Percentiles rank a stretch among this genome's conserved stretches.
Conservation (phyloP, 192 early-diverging fungal species). For the Podila clonocystis region DNA sequence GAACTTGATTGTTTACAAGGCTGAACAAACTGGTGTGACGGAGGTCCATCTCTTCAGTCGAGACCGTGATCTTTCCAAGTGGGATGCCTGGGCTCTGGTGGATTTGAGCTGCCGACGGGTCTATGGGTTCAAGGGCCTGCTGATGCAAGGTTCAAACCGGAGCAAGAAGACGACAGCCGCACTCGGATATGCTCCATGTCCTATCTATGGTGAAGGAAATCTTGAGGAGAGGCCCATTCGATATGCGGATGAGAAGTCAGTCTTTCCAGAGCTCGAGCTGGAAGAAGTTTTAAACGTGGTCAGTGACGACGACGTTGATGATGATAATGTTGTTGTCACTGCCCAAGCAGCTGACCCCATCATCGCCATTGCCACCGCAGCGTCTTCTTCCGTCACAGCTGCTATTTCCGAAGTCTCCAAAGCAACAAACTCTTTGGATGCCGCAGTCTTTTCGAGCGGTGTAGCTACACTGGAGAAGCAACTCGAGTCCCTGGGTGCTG, state of each 20-base stretch:
- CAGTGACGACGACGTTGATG: constrained; percentile 44
- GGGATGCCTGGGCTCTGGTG: constrained; percentile 55
- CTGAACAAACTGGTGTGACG: constrained; percentile 16
- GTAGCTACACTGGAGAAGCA: constrained; percentile 37
- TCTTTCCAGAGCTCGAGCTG: constrained; percentile 31
- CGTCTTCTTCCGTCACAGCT: constrained; percentile 19
- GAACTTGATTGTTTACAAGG: constrained; percentile 41
- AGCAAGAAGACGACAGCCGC: constrained; percentile 1
- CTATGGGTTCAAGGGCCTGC: constrained; percentile 51
- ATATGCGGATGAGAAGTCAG: constrained; percentile 42
- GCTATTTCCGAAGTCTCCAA: constrained; percentile 25
- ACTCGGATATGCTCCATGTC: constrained; percentile 42
- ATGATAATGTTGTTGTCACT: constrained; percentile 18
- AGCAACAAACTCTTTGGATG: constrained; percentile 25
- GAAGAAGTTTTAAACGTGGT: constrained; percentile 4
- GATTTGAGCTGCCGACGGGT: constrained; percentile 50
- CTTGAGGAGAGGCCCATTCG: constrained; percentile 21
- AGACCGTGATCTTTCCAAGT: not conserved
- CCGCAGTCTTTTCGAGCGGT: constrained; percentile 23
- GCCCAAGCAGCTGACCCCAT: constrained; percentile 7
- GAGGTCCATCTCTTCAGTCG: constrained; percentile 37
- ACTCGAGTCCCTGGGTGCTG: constrained; percentile 50
- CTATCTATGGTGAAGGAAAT: constrained; percentile 36
- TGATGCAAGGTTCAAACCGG: constrained; percentile 5
- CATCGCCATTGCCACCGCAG: constrained; percentile 27